These are phyloP conservation scores for Penicillium brasilianum DNA, from an alignment of 2,329 filamentous ascomycete genomes.

Conservation along the genomic window DNA sequence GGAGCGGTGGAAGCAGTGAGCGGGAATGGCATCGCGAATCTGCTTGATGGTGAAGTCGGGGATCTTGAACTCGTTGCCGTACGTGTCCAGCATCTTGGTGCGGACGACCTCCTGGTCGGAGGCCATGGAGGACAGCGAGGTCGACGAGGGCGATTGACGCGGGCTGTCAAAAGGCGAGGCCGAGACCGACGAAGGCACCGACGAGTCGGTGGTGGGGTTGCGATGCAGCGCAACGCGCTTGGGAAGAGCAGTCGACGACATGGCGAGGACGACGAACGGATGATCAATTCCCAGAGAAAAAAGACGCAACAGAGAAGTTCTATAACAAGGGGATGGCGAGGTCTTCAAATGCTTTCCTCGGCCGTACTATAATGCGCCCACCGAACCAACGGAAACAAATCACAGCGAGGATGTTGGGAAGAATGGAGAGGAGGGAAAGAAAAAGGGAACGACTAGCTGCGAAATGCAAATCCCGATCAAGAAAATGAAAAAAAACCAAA, in stretches of 20 bases:
- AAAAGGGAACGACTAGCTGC: not conserved
- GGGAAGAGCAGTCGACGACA: slow-evolving; percentile 58
- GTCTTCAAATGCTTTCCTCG: slow-evolving; percentile 10
- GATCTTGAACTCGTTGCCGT: slow-evolving; percentile 91
- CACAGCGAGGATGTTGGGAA: slow-evolving; percentile 10
- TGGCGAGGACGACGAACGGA: slow-evolving; percentile 25
- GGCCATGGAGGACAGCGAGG: slow-evolving; percentile 87
- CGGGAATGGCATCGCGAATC: slow-evolving; percentile 94
- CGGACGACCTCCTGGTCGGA: slow-evolving; percentile 62
- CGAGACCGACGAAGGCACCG: slow-evolving; percentile 58
- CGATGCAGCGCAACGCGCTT: slow-evolving; percentile 57
- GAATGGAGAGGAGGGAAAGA: not conserved
- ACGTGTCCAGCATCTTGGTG: slow-evolving; percentile 78
- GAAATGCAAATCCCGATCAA: slow-evolving; percentile 6
- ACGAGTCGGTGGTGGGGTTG: slow-evolving; percentile 60
- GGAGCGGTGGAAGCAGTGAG: slow-evolving; percentile 94
- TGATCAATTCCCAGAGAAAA: not conserved
- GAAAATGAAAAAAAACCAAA: slow-evolving; percentile 2
- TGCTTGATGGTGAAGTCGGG: slow-evolving; percentile 98
- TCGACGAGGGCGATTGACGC: slow-evolving; percentile 74
- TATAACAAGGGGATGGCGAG: slow-evolving; percentile 1
- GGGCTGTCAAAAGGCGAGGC: slow-evolving; percentile 65
- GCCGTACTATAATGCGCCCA: slow-evolving; percentile 5
- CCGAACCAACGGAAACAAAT: slow-evolving; percentile 7
- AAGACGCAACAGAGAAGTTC: not conserved